These are phyloP conservation scores for Huntiella abstrusa DNA, from an alignment of 2,329 filamentous ascomycete genomes.

Conservation along the genomic window DNA sequence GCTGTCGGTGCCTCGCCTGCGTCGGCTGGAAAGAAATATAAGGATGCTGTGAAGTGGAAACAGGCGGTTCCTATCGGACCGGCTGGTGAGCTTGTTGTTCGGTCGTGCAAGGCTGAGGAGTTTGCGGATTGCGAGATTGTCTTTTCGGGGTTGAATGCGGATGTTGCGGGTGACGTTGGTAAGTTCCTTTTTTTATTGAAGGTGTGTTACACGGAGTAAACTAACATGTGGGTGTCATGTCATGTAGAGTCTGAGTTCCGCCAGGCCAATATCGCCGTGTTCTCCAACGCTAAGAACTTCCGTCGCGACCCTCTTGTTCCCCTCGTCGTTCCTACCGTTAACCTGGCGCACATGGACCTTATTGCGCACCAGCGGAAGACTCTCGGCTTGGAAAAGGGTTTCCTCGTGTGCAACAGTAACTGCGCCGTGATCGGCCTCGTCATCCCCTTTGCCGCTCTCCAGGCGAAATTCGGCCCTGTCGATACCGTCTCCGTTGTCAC, in stretches of 20 bases:
- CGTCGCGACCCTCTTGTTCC: slow-evolving; percentile 77
- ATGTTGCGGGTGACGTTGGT: slow-evolving; percentile 86
- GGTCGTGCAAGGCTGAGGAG: slow-evolving; percentile 63
- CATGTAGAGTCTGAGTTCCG: slow-evolving; percentile 70
- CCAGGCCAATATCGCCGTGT: slow-evolving; percentile 71
- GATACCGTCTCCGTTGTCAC: slow-evolving; percentile 65
- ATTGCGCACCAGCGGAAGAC: slow-evolving; percentile 74
- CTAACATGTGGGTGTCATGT: too few species aligned
- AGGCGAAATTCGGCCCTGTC: slow-evolving; percentile 69
- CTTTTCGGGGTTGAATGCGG: slow-evolving; percentile 81
- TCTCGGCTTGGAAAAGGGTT: slow-evolving; percentile 59
- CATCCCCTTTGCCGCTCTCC: slow-evolving; percentile 81
- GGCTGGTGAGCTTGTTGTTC: slow-evolving; percentile 64
- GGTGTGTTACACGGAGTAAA: too few species aligned
- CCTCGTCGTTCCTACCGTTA: slow-evolving; percentile 87
- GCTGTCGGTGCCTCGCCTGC: slow-evolving; percentile 78
- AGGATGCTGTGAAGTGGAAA: slow-evolving; percentile 90
- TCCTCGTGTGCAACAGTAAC: slow-evolving; percentile 95
- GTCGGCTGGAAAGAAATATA: slow-evolving; percentile 85
- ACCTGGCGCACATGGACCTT: slow-evolving; percentile 68
- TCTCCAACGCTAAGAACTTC: slow-evolving; percentile 97
- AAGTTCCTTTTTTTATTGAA: slow-evolving; percentile 19
- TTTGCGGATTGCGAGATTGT: slow-evolving; percentile 85
- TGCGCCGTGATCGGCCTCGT: slow-evolving; percentile 94
- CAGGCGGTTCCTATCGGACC: slow-evolving; percentile 68